Percentiles rank a stretch among this genome's conserved stretches.
Evolutionary conservation across 768 basidiomycete genomes (phyloP).

Genomic region (Pluteus cervinus): DNA sequence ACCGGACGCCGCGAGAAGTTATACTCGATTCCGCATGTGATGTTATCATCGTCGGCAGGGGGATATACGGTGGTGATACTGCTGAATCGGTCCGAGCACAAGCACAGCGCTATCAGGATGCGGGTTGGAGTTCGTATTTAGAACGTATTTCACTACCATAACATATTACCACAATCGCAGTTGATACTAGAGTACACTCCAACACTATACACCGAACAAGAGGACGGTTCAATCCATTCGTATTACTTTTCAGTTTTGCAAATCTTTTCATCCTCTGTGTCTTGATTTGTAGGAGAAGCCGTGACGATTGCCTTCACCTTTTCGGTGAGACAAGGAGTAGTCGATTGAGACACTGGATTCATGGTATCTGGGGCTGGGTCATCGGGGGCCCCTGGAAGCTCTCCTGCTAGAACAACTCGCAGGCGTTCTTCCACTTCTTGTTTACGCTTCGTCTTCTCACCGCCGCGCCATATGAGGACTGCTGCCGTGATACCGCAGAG

Average conservation of each 20-base stretch:
- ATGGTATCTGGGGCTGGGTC: slow-evolving; percentile 15
- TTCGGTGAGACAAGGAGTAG: slow-evolving; percentile 38
- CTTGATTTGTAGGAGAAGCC: too few relatives aligned
- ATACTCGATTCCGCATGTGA: slow-evolving; percentile 81
- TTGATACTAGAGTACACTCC: too few relatives aligned
- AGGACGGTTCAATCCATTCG: too few relatives aligned
- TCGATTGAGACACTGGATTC: slow-evolving; percentile 38
- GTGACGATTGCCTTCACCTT: too few relatives aligned
- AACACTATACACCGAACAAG: too few relatives aligned
- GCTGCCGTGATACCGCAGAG: slow-evolving; percentile 72
- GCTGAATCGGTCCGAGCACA: slow-evolving; percentile 46
- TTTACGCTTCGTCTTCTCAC: slow-evolving; percentile 61
- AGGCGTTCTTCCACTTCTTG: slow-evolving; percentile 58
- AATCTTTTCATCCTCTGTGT: too few relatives aligned
- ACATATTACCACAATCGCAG: too few relatives aligned
- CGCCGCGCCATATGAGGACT: slow-evolving; percentile 70
- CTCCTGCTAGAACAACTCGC: slow-evolving; percentile 35
- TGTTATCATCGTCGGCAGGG: slow-evolving; percentile 95
- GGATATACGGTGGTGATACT: slow-evolving; percentile 73
- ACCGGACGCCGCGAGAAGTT: slow-evolving; percentile 84
- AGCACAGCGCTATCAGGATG: slow-evolving; percentile 78
- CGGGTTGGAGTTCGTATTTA: slow-evolving; percentile 90
- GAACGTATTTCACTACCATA: slow-evolving; percentile 45
- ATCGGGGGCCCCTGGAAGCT: slow-evolving; percentile 11
- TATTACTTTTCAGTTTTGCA: too few relatives aligned